phyloP scores from a whole-genome alignment of 768 basidiomycete genomes.

The Roridomyces roridus region DNA sequence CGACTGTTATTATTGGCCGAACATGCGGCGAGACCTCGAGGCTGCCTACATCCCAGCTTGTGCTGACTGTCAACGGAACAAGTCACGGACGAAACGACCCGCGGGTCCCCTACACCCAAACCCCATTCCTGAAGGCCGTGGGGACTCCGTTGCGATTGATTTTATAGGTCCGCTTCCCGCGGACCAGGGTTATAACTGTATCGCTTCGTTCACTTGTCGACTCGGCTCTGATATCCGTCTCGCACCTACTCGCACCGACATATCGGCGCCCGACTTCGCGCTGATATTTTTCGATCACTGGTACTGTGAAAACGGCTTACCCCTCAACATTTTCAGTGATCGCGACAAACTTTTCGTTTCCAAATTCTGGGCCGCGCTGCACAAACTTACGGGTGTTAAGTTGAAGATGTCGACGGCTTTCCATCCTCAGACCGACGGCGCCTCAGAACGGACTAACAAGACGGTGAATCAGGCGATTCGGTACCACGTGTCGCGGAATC shows the following conservation, averaged over 20 bases:
- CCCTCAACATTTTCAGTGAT: conserved; percentile 31
- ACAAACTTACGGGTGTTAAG: conserved; percentile 26
- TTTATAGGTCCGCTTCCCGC: conserved; percentile 25
- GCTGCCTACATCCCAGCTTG: conserved; percentile 31
- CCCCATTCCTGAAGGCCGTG: conserved; percentile 21
- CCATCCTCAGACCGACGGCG: conserved; percentile 45
- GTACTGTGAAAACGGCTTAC: conserved; percentile 36
- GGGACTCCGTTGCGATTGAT: conserved; percentile 14
- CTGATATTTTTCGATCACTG: conserved; percentile 25
- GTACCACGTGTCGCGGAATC: conserved; percentile 35
- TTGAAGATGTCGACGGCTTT: conserved; percentile 39
- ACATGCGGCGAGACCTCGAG: conserved; percentile 11
- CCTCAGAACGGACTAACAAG: conserved; percentile 38
- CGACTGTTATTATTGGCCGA: conserved; percentile 16
- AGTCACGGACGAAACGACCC: conserved; percentile 13
- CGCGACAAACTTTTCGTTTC: conserved; percentile 36
- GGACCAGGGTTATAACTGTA: conserved; percentile 28
- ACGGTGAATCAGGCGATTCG: conserved; percentile 36
- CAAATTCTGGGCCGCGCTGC: conserved; percentile 34
- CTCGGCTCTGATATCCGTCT: conserved; percentile 12
- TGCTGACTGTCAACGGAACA: conserved; percentile 38
- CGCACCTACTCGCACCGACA: conserved; percentile 1
- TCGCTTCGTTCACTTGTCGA: conserved; percentile 14
- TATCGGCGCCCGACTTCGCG: conserved; percentile 17
- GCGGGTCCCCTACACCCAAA: conserved; percentile 32